phyloP scores from a whole-genome alignment of 148 eudicot genomes.

The Arbutus unedo region DNA sequence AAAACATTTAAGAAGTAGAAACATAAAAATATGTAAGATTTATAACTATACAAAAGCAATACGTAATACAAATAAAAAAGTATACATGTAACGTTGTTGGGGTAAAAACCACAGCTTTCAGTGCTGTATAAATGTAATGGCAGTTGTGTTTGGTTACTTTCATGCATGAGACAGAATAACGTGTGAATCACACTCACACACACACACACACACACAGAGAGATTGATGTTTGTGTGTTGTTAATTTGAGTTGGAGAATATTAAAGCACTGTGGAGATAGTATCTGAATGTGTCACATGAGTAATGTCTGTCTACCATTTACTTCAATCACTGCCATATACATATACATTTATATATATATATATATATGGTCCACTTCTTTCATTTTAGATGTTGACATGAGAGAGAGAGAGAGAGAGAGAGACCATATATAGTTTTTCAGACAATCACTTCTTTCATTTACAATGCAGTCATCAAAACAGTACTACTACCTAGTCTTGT shows the following conservation, averaged over 20 bases:
- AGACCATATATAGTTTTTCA: too few species aligned
- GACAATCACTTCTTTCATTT: neutral
- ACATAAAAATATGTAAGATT: too few species aligned
- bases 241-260: slow-evolving; percentile 11
- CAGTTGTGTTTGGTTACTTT: neutral
- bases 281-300: slow-evolving; percentile 22
- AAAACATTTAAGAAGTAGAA: too few species aligned
- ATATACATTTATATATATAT: too few species aligned
- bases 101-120: too few species aligned
- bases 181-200: too few species aligned
- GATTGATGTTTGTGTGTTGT: neutral
- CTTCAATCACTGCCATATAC: slow-evolving; percentile 19
- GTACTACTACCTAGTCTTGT: too few species aligned
- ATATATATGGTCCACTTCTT: slow-evolving; percentile 28
- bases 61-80: too few species aligned
- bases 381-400: slow-evolving; percentile 19
- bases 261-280: neutral
- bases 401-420: neutral
- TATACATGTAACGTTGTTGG: too few species aligned
- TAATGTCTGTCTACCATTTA: slow-evolving; percentile 19
- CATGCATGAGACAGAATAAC: neutral
- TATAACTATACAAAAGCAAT: too few species aligned
- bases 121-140: neutral
- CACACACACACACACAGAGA: too few species aligned
- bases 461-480: neutral